Base-by-base conservation (phyloP, 2,329 filamentous ascomycete species). In the Amesomyces nigricolor region DNA sequence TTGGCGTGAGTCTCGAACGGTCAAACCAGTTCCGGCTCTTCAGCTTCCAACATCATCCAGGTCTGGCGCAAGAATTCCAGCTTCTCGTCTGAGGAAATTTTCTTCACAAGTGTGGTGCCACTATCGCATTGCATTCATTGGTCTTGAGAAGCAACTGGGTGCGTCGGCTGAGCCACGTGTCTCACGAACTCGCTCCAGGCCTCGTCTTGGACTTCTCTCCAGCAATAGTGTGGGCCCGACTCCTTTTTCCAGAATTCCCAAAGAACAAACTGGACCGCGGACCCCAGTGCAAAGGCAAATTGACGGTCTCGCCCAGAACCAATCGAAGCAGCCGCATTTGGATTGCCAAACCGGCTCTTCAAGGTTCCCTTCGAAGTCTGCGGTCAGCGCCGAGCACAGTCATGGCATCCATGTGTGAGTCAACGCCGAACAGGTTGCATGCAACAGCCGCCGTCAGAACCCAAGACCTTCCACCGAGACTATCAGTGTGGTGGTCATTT, bases 291-390 rank as follows among this genome's bases (percentile, higher is more conserved):
- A 35, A 46, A 37, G 37, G 40, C 46, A 54, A 40, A 32, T 37
- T 7, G 19, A 16, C 37, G 42, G 19, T 4, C 5, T n/a, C 19
- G 19, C 19, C n/a, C 16, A 30, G 17, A n/a, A 11, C 42, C 52
- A 32, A 29, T 39, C 9, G 35, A 29, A 47, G 46, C 48, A 16
- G 46, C 51, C 48, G 26, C 44, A 50, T 53, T 46, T 32, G 39
- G 32, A 32, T 53, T 47, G 48, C 46, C 47, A 55, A 51, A 35
- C 53, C 29, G 60, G 59, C 56, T 57, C 58, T 58, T 56, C 22
- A 26, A 47, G 52, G 40, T 47, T 17, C 47, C 30, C 53, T 47
- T 54, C 49, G 50, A 51, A 40, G 50, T 38, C 43, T 49, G 45
- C 39, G 49, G 49, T 50, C 49, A 55, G 22, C 22, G 22, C 22